These are phyloP conservation scores for Dactylellina sp. DNA, from an alignment of 2,329 filamentous ascomycete genomes.

Conservation along the genomic window DNA sequence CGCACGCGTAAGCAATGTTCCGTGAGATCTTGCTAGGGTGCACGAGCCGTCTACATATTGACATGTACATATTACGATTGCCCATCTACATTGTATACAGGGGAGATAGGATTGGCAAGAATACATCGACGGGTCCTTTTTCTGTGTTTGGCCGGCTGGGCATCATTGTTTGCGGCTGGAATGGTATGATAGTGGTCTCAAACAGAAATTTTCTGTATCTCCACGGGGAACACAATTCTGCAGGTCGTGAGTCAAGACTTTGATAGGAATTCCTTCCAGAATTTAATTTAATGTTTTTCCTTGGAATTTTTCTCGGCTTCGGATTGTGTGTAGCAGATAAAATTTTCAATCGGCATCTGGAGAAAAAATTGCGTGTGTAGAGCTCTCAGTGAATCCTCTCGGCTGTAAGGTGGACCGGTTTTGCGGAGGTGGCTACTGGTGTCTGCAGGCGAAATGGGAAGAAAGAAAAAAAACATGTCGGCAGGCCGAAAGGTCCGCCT, in stretches of 20 bases:
- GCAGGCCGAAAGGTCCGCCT: conserved; percentile 55
- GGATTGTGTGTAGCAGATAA: conserved; percentile 6
- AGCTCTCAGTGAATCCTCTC: conserved; percentile 49
- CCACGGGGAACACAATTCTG: conserved; percentile 24
- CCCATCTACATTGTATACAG: conserved; percentile 21
- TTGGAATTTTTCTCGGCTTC: conserved; percentile 12
- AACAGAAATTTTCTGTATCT: conserved; percentile 4
- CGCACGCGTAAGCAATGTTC: conserved; percentile 32
- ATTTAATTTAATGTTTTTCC: too few species aligned
- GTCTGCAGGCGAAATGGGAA: conserved; percentile 37
- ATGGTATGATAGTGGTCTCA: conserved; percentile 55
- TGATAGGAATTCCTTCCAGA: conserved; percentile 22
- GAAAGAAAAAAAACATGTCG: conserved; percentile 30
- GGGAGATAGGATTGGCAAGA: conserved; percentile 4
- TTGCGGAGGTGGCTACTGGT: conserved; percentile 41
- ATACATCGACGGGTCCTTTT: conserved; percentile 20
- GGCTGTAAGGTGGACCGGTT: conserved; percentile 44
- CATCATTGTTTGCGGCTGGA: conserved; percentile 54
- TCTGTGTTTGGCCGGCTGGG: conserved; percentile 44
- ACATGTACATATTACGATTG: neutral
- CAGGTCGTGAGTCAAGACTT: conserved; percentile 5
- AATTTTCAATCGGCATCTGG: conserved; percentile 10
- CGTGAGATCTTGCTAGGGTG: conserved; percentile 36
- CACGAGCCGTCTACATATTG: conserved; percentile 30
- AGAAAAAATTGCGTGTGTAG: conserved; percentile 30